Evolutionary conservation across 768 basidiomycete genomes (phyloP).

Genomic region (Mycena vulgaris): DNA sequence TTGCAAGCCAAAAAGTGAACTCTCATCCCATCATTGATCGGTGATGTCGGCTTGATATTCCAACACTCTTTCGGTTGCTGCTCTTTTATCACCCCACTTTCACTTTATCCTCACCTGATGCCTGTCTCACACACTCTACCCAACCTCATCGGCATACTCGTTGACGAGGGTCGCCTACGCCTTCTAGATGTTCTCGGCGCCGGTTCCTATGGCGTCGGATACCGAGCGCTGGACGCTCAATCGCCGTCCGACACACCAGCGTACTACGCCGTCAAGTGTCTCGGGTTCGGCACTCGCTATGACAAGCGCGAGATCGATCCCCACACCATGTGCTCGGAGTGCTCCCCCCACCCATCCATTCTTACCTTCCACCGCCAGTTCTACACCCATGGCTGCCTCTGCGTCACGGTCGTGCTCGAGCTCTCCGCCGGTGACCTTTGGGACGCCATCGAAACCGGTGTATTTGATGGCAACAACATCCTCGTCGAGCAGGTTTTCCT

Average conservation of each 20-base stretch:
- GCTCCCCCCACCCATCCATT: not conserved
- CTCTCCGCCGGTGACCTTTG: not conserved
- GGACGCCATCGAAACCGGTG: not conserved
- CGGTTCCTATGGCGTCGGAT: constrained; percentile 10
- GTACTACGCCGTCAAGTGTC: constrained; percentile 65
- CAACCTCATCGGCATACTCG: not conserved
- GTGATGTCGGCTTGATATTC: too few relatives aligned
- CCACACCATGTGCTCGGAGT: not conserved
- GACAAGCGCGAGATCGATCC: constrained; percentile 46
- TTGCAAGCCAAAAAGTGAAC: too few relatives aligned
- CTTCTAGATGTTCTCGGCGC: not conserved
- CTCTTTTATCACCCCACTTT: too few relatives aligned
- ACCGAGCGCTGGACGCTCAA: constrained; percentile 9
- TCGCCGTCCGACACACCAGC: not conserved
- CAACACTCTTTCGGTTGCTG: too few relatives aligned
- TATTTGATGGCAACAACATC: not conserved
- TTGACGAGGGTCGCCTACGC: constrained; percentile 15
- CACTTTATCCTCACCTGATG: not conserved
- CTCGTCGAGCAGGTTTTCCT: not conserved
- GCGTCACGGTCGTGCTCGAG: not conserved
- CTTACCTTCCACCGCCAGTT: not conserved
- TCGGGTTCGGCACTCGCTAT: constrained; percentile 56
- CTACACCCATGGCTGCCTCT: not conserved
- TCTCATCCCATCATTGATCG: too few relatives aligned
- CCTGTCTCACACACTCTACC: not conserved